phyloP scores from a whole-genome alignment of 495 filamentous ascomycete species.

The Neurospora sp. region DNA sequence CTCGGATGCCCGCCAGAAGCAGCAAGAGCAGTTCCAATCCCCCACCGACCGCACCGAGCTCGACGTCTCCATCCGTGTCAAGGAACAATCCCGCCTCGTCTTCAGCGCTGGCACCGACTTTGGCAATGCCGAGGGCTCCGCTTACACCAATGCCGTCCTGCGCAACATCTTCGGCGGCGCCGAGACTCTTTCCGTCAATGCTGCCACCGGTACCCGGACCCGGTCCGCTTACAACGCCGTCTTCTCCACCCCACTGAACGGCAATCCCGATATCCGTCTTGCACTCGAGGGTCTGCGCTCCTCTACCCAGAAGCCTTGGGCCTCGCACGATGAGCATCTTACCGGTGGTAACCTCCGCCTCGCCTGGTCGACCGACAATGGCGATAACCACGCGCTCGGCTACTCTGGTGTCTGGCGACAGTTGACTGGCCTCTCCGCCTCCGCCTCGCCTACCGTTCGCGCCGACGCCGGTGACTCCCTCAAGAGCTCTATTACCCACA shows the following conservation, averaged over 20 bases:
- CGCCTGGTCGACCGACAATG: slow-evolving; percentile 52
- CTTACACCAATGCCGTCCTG: slow-evolving; percentile 71
- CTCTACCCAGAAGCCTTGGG: slow-evolving; percentile 76
- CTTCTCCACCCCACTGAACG: slow-evolving; percentile 67
- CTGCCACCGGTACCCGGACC: slow-evolving; percentile 78
- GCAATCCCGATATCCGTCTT: slow-evolving; percentile 68
- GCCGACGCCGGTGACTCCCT: slow-evolving; percentile 82
- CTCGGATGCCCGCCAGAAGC: slow-evolving; percentile 48
- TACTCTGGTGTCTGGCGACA: slow-evolving; percentile 84
- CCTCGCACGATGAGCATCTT: slow-evolving; percentile 85
- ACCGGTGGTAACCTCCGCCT: slow-evolving; percentile 69
- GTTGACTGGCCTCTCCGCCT: slow-evolving; percentile 60
- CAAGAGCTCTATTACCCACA: slow-evolving; percentile 77
- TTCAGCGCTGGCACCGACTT: slow-evolving; percentile 89
- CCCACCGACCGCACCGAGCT: slow-evolving; percentile 59
- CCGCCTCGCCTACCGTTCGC: slow-evolving; percentile 70
- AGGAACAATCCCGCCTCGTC: slow-evolving; percentile 67
- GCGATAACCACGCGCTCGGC: slow-evolving; percentile 60
- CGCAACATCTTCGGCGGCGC: slow-evolving; percentile 94
- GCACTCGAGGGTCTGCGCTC: slow-evolving; percentile 70
- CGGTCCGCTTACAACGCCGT: slow-evolving; percentile 76
- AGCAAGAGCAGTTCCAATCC: slow-evolving; percentile 30
- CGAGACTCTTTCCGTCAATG: slow-evolving; percentile 72
- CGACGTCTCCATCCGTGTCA: slow-evolving; percentile 62
- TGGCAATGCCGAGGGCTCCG: slow-evolving; percentile 83